Percentiles rank a stretch among this genome's conserved stretches.
Evolutionary conservation across 305 asterid genomes (phyloP).

Genomic region (Solanum aculeatissimum): DNA sequence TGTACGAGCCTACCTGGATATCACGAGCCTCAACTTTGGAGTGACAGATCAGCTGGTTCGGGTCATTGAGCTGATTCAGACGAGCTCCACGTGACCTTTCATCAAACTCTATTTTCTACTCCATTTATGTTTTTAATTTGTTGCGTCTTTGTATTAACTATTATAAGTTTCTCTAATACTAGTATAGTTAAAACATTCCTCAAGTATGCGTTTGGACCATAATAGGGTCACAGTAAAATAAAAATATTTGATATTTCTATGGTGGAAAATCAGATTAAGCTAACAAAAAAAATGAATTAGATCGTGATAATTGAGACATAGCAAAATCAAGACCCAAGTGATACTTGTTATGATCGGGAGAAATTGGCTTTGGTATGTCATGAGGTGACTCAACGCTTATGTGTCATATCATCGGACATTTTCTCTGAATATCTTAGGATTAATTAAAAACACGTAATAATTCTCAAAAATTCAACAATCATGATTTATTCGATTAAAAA

Average conservation of each 20-base stretch:
- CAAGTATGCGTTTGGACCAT: background rate
- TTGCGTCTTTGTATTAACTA: background rate
- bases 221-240: background rate
- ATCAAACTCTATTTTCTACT: background rate
- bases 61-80: conserved; percentile 10
- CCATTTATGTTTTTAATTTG: background rate
- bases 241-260: background rate
- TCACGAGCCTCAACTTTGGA: conserved; percentile 7
- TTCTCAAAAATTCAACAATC: background rate
- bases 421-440: too few relatives aligned
- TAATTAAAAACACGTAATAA: too few relatives aligned
- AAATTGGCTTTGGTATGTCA: background rate
- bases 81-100: conserved; percentile 43
- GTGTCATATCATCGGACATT: background rate
- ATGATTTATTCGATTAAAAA: too few relatives aligned
- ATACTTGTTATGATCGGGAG: too few relatives aligned
- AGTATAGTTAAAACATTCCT: background rate
- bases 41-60: conserved; percentile 15
- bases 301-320: background rate
- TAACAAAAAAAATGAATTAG: background rate
- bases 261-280: background rate
- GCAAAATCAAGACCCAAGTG: background rate
- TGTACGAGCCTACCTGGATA: conserved; percentile 63
- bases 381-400: background rate
- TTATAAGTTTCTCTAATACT: background rate